phyloP scores from a whole-genome alignment of 768 basidiomycete species.

The Tulasnella sp. region DNA sequence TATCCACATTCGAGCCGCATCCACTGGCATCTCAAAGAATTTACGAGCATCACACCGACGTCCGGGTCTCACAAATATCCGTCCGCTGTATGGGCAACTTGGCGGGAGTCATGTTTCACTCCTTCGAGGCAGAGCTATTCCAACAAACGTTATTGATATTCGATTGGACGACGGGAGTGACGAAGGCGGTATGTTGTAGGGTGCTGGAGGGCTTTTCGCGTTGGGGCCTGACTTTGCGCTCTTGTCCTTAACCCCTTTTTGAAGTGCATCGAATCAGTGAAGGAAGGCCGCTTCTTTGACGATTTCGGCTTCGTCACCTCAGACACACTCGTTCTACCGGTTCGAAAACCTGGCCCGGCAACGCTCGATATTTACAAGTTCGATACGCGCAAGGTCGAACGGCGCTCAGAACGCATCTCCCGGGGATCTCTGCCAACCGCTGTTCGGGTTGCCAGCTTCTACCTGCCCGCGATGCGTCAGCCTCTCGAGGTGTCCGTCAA shows the following conservation, averaged over 20 bases:
- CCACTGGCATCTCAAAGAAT: slow-evolving; percentile 16
- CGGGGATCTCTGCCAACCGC: slow-evolving; percentile 22
- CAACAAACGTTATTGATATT: slow-evolving; percentile 30
- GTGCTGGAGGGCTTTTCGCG: neutral
- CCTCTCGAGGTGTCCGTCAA: slow-evolving; percentile 31
- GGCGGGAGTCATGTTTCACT: slow-evolving; percentile 30
- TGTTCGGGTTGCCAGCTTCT: slow-evolving; percentile 29
- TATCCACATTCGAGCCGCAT: slow-evolving; percentile 29
- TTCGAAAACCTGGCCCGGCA: slow-evolving; percentile 27
- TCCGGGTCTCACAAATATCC: slow-evolving; percentile 28
- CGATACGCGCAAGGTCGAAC: slow-evolving; percentile 16
- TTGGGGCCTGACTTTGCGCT: neutral
- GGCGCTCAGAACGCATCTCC: slow-evolving; percentile 29
- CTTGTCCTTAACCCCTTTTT: neutral
- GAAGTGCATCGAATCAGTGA: slow-evolving; percentile 30
- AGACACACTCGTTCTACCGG: slow-evolving; percentile 24
- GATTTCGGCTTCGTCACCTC: slow-evolving; percentile 31
- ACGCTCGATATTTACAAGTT: slow-evolving; percentile 32
- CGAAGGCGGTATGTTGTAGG: slow-evolving; percentile 25
- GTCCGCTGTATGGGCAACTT: slow-evolving; percentile 30
- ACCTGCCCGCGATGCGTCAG: slow-evolving; percentile 23
- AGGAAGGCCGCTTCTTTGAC: slow-evolving; percentile 32
- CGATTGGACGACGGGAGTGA: slow-evolving; percentile 29
- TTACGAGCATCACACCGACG: slow-evolving; percentile 10
- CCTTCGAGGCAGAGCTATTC: slow-evolving; percentile 25